Evolutionary conservation across 352 stramenopile species (phyloP).

Genomic region (Aphanomyces stellatus): DNA sequence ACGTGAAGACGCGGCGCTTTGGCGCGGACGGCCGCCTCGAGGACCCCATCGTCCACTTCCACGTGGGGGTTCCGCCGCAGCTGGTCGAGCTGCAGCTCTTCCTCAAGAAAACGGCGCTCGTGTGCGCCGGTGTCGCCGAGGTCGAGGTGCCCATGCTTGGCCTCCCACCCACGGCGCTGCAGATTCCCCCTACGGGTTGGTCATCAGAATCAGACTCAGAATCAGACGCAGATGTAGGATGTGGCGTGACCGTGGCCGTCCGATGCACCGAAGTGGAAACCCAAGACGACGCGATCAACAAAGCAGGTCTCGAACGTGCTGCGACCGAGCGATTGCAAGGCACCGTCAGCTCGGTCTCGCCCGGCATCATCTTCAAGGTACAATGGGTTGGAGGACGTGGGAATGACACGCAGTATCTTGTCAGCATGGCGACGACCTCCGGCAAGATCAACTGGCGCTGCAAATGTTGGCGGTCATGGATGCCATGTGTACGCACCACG

Average conservation of each 20-base stretch:
- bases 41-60: neutral
- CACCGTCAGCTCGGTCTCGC: neutral
- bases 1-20: neutral
- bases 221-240: neutral
- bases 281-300: slow-evolving; percentile 24
- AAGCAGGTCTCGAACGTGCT: slow-evolving; percentile 22
- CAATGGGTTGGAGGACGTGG: too few relatives aligned
- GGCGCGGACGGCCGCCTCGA: neutral
- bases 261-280: slow-evolving; percentile 12
- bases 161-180: neutral
- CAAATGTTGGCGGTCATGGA: slow-evolving; percentile 61
- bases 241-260: neutral
- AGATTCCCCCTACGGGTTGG: neutral
- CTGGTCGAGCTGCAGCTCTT: neutral
- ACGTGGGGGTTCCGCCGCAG: neutral
- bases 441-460: slow-evolving; percentile 67
- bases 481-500: slow-evolving; percentile 33
- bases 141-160: neutral
- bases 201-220: neutral
- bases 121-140: neutral
- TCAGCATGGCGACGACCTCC: slow-evolving; percentile 54
- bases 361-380: slow-evolving; percentile 11
- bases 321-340: neutral
- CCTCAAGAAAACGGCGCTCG: neutral
- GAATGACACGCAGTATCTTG: slow-evolving; percentile 4